Conservation (phyloP, 148 eudicot genomes). For the Diospyros kaki region DNA sequence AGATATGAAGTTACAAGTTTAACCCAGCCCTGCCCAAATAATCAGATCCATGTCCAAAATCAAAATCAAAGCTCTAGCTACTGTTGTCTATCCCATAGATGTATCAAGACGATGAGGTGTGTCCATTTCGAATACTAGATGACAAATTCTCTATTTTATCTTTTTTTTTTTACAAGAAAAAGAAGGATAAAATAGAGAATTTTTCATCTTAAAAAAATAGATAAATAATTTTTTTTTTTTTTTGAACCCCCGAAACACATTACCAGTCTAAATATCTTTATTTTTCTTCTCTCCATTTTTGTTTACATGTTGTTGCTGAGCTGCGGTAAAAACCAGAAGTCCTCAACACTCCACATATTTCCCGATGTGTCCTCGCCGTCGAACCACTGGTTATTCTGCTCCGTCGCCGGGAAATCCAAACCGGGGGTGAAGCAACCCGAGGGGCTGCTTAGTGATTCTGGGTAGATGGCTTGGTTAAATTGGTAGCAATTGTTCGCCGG, state of each 20-base stretch:
- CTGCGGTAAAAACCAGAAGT: conserved; percentile 62
- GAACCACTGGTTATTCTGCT: conserved; percentile 31
- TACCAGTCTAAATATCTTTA: no score
- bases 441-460: conserved; percentile 41
- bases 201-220: no score
- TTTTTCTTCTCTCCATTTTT: background rate
- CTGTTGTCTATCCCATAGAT: no score
- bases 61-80: background rate
- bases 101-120: no score
- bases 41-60: background rate
- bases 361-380: conserved; percentile 49
- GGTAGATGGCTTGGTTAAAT: conserved; percentile 24
- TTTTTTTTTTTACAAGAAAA: no score
- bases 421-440: conserved; percentile 36
- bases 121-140: background rate
- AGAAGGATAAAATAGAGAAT: no score
- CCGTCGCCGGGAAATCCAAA: conserved; percentile 32
- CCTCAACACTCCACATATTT: conserved; percentile 67
- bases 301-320: conserved; percentile 32
- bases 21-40: background rate
- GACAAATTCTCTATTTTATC: no score
- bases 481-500: conserved; percentile 36
- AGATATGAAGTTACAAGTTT: conserved; percentile 17
- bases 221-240: no score
- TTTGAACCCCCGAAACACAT: no score